Base-by-base conservation (phyloP, 768 basidiomycete genomes). In the Pisolithus albus region DNA sequence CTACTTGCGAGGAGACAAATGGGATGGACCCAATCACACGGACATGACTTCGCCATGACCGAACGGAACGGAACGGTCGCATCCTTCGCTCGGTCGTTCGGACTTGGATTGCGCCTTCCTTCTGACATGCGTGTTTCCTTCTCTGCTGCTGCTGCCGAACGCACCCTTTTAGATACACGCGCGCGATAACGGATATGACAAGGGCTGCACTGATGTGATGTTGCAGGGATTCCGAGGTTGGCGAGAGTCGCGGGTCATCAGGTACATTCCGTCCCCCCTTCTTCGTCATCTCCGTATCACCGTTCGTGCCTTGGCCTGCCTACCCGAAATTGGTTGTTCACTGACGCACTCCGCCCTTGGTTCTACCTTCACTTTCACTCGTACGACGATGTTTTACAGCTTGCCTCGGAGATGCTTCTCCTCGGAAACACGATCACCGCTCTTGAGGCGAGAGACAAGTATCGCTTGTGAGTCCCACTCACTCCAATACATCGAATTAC, bases 341-440 rank as follows among this genome's bases (percentile, higher is more conserved):
- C 8, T 24, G 19, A 41, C 46, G 52, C 48, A 37, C 51, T 24
- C 34, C 5, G 4, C 11, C 5, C 13, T 46, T 39, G 41, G 50
- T 45, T 42, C 59, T 55, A 55, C 64, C 46, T 57, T 43, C 15
- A 23, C 43, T 30, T 34, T 15, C 34, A 34, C 34, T 34, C 26
- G 15, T 45, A 5, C 24, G 6, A 16, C 6, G 24, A 7, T 8
- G 13, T 9, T 45, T 41, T 32, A n/a, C 49, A 89, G 86, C 71
- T 83, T 39, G 86, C 86, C 36, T 76, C 88, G 26, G 84, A 92
- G 64, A 72, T 91, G 75, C 75, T 92, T 11, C 73, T 92, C 44
- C 74, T 82, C 34, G 91, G 91, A 42, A 78, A 76, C 51, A 72
- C 77, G n/a, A 70, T 92, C 59, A 76, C 72, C 40, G 85, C 91